Evolutionary conservation across 2,329 filamentous ascomycete genomes (phyloP).

Genomic region (Cytospora piceae): DNA sequence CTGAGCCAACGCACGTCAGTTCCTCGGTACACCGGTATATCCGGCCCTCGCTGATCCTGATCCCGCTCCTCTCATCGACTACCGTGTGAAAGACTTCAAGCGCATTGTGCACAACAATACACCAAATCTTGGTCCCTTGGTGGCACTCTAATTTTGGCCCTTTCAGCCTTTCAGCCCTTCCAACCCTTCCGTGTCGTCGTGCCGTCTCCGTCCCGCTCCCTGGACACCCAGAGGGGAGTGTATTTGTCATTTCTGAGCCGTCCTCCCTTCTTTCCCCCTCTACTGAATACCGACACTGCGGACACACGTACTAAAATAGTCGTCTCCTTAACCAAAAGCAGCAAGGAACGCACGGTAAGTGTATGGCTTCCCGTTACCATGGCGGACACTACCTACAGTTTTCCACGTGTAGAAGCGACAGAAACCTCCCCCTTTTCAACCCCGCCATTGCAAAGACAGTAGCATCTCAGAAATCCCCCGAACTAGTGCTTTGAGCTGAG

Average conservation of each 20-base stretch:
- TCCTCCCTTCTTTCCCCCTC: neutral
- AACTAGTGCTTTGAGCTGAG: neutral
- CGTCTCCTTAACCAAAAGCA: neutral
- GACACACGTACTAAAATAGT: neutral
- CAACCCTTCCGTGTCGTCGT: neutral
- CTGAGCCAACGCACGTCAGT: neutral
- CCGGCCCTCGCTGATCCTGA: neutral
- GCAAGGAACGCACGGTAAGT: neutral
- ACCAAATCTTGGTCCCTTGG: neutral
- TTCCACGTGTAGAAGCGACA: neutral
- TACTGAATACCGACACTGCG: neutral
- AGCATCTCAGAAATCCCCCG: neutral
- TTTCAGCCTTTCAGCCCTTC: neutral
- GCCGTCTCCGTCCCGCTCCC: neutral
- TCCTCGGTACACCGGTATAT: neutral
- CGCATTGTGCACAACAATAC: conserved; percentile 1
- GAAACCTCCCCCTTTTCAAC: neutral
- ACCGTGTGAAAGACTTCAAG: neutral
- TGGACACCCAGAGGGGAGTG: neutral
- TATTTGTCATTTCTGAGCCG: neutral
- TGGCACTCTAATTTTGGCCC: neutral
- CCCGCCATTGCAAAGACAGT: neutral
- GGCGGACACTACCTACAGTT: neutral
- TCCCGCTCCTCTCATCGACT: neutral
- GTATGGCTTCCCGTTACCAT: neutral